A percentile compares a stretch with the other conserved stretches of the same genome.
These are phyloP conservation scores for Lentinula guzmanii DNA, from an alignment of 768 basidiomycete genomes.

Conservation along the genomic window DNA sequence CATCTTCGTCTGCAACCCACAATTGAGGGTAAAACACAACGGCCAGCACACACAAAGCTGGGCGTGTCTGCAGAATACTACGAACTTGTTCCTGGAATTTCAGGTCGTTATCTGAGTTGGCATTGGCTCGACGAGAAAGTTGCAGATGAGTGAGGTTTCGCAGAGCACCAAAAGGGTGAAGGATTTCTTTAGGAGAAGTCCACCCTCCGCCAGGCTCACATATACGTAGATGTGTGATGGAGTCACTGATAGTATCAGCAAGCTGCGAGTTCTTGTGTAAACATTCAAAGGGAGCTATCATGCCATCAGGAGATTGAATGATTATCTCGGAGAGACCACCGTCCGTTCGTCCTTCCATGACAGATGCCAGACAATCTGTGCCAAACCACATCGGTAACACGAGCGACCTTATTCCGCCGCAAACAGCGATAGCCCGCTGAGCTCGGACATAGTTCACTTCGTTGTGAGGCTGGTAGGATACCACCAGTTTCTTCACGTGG, in stretches of 20 bases:
- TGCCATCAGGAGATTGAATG: slow-evolving; percentile 20
- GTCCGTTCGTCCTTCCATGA: slow-evolving; percentile 6
- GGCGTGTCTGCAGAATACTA: slow-evolving; percentile 19
- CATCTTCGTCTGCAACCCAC: slow-evolving; percentile 6
- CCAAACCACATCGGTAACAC: slow-evolving; percentile 19
- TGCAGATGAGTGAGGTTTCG: slow-evolving; percentile 33
- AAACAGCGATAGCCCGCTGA: slow-evolving; percentile 24
- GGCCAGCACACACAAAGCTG: slow-evolving; percentile 22
- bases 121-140: slow-evolving; percentile 31
- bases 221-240: slow-evolving; percentile 31
- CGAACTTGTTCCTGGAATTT: slow-evolving; percentile 27
- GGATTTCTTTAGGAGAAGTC: slow-evolving; percentile 26
- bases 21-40: slow-evolving; percentile 18
- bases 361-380: slow-evolving; percentile 12
- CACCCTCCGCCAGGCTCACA: slow-evolving; percentile 31
- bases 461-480: slow-evolving; percentile 21
- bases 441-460: slow-evolving; percentile 10
- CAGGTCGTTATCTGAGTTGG: slow-evolving; percentile 35
- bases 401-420: slow-evolving; percentile 26
- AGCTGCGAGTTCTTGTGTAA: neutral
- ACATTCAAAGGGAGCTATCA: slow-evolving; percentile 2
- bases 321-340: slow-evolving; percentile 20
- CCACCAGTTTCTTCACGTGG: slow-evolving; percentile 30
- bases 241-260: slow-evolving; percentile 10
- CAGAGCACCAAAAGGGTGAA: slow-evolving; percentile 25